Evolutionary conservation across 352 stramenopile genomes (phyloP).

Genomic region (Globisporangium nodosum): DNA sequence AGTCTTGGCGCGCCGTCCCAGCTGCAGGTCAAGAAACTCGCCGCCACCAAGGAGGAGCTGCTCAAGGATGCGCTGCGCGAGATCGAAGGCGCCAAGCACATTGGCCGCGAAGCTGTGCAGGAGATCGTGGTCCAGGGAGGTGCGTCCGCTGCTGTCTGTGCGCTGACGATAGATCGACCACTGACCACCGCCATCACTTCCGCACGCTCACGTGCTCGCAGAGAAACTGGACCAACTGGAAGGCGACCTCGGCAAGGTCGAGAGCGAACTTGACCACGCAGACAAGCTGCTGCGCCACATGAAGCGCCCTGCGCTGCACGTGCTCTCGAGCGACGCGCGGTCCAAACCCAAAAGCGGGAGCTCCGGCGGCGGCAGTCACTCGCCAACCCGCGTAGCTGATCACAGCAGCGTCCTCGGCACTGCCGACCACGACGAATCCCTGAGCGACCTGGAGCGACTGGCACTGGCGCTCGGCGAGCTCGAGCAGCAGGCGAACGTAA

Average conservation of each 20-base stretch:
- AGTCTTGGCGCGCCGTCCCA: slow-evolving; percentile 32
- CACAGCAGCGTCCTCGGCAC: background rate
- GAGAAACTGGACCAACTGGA: slow-evolving; percentile 76
- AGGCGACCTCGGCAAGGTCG: slow-evolving; percentile 44
- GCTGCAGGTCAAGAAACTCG: slow-evolving; percentile 65
- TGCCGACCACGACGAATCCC: slow-evolving; percentile 9
- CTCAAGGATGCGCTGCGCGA: slow-evolving; percentile 69
- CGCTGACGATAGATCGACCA: background rate
- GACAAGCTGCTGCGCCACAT: slow-evolving; percentile 73
- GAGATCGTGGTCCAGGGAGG: slow-evolving; percentile 69
- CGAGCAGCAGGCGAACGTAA: slow-evolving; percentile 55
- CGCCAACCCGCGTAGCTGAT: background rate
- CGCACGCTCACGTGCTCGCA: slow-evolving; percentile 3
- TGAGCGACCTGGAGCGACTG: slow-evolving; percentile 57
- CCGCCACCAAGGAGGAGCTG: slow-evolving; percentile 52
- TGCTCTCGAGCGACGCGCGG: slow-evolving; percentile 47
- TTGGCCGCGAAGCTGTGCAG: slow-evolving; percentile 59
- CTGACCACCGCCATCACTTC: too few relatives aligned
- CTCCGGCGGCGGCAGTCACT: background rate
- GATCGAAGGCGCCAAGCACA: slow-evolving; percentile 63
- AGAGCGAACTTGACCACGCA: slow-evolving; percentile 61
- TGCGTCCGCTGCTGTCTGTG: slow-evolving; percentile 8
- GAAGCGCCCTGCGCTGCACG: slow-evolving; percentile 58
- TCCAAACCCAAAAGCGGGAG: slow-evolving; percentile 11
- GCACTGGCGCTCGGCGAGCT: slow-evolving; percentile 58